Base-by-base conservation (phyloP, 331 rosid genomes). In the Saraca asoca region DNA sequence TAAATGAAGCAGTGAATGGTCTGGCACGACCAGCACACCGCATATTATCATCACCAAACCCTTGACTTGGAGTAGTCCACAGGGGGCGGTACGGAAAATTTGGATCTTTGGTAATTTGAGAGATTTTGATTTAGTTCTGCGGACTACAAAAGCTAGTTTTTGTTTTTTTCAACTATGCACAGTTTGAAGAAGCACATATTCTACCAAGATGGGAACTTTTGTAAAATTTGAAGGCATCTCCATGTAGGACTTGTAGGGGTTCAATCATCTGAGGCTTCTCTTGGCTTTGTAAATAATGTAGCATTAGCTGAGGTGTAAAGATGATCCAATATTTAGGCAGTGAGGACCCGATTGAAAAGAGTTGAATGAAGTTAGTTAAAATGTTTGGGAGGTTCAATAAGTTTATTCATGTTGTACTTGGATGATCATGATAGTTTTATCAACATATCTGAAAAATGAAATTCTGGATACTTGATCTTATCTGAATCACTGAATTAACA, bases 1-100 rank as follows among this genome's bases (percentile, higher is more conserved):
- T 94, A 83, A 75, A 90, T 12, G 95, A 94, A 78, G 96, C 97
- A 8, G 80, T 88, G 77, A 88, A 80, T 20, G 92, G 95, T 12
- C 82, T 72, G 74, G 93, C 80, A 11, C 77, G 90, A 70, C 85
- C 80, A 24, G 69, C 80, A 0, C 81, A 86, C 74, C 82, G 77
- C n/a, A 75, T 56, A 59, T 61, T 72, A 72, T 67, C 67, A 19
- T 18, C 88, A 46, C 19, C 82, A 49, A 69, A 84, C 51, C 65
- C 70, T 8, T 84, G 85, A 86, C 51, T 38, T 73, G 65, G 64
- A 70, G 35, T 72, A 60, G 51, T 38, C 68, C 65, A 71, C 74
- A n/a, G 70, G 51, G 57, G 70, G 70, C 54, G 55, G 43, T 7
- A 7, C 43, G 10, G 43, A 6, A 5, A 38, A 51, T 44, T 52